Evolutionary conservation across 1,284 basidiomycete genomes (phyloP).

Genomic region (Puccinia polysora): DNA sequence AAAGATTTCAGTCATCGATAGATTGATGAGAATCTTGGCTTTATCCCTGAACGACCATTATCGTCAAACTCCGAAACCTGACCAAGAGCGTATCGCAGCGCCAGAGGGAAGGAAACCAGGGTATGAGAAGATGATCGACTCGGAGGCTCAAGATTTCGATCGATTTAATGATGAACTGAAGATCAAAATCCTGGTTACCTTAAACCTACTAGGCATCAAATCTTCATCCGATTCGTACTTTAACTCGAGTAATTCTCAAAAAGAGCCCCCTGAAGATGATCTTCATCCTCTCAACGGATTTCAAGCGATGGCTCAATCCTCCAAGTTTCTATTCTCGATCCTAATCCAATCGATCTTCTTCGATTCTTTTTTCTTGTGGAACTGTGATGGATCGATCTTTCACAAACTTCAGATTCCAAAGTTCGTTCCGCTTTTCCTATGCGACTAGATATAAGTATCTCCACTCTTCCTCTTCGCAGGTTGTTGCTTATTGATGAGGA

Average conservation of each 20-base stretch:
- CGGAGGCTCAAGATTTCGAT: background rate
- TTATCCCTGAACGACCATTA: background rate
- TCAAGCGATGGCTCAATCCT: background rate
- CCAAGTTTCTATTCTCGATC: background rate
- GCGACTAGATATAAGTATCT: background rate
- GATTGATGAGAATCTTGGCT: background rate
- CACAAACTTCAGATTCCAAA: conserved; percentile 5
- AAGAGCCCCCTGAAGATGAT: too few species aligned
- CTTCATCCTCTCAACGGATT: background rate
- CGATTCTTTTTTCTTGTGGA: conserved; percentile 15
- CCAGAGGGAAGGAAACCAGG: too few species aligned
- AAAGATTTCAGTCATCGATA: background rate
- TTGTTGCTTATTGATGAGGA: background rate
- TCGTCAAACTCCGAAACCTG: background rate
- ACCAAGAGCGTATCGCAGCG: too few species aligned
- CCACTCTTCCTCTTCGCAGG: background rate
- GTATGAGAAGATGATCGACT: background rate
- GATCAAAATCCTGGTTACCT: background rate
- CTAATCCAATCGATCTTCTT: conserved; percentile 5
- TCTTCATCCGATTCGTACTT: too few species aligned
- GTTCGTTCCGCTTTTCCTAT: too few species aligned
- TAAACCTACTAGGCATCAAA: background rate
- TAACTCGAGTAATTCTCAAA: background rate
- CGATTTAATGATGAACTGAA: background rate
- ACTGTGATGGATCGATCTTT: conserved; percentile 5